phyloP scores from a whole-genome alignment of 495 filamentous ascomycete species.

The Thozetella sp. region DNA sequence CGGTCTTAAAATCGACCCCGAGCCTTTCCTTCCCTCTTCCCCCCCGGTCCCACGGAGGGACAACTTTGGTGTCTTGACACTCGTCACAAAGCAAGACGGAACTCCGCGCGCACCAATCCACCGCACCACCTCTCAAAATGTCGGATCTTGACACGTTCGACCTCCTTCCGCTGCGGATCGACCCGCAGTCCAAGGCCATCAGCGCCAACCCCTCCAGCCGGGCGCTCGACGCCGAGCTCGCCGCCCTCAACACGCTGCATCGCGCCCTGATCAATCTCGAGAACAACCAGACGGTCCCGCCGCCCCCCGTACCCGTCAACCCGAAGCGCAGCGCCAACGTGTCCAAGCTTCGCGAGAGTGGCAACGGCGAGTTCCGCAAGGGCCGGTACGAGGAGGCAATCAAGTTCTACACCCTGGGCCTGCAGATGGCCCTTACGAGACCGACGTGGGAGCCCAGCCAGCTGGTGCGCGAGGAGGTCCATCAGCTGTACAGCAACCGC shows the following conservation, averaged over 20 bases:
- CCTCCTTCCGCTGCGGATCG: slow-evolving; percentile 77
- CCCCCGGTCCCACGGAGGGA: no score
- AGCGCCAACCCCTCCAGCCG: slow-evolving; percentile 31
- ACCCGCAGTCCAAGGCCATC: slow-evolving; percentile 73
- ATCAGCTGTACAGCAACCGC: slow-evolving; percentile 79
- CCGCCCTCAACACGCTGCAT: slow-evolving; percentile 74
- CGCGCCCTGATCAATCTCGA: slow-evolving; percentile 64
- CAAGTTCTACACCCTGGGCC: slow-evolving; percentile 76
- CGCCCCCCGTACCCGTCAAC: slow-evolving; percentile 79
- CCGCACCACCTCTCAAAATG: slow-evolving; percentile 37
- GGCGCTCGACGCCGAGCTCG: slow-evolving; percentile 65
- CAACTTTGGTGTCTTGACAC: no score
- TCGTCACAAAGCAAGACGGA: neutral
- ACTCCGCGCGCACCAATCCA: neutral
- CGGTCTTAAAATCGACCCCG: no score
- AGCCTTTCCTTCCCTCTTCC: no score
- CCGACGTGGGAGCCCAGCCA: slow-evolving; percentile 85
- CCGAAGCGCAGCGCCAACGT: slow-evolving; percentile 85
- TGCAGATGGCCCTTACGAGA: slow-evolving; percentile 82
- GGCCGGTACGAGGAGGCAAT: slow-evolving; percentile 72
- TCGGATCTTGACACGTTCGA: slow-evolving; percentile 75
- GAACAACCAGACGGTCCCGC: slow-evolving; percentile 58
- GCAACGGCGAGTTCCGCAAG: slow-evolving; percentile 82
- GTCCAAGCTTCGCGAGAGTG: slow-evolving; percentile 85
- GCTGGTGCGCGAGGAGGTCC: slow-evolving; percentile 81